Evolutionary conservation across 345 rosid genomes (phyloP), one percentile per base, ranked within the genome.

Genomic region (Euclidium syriacum): DNA sequence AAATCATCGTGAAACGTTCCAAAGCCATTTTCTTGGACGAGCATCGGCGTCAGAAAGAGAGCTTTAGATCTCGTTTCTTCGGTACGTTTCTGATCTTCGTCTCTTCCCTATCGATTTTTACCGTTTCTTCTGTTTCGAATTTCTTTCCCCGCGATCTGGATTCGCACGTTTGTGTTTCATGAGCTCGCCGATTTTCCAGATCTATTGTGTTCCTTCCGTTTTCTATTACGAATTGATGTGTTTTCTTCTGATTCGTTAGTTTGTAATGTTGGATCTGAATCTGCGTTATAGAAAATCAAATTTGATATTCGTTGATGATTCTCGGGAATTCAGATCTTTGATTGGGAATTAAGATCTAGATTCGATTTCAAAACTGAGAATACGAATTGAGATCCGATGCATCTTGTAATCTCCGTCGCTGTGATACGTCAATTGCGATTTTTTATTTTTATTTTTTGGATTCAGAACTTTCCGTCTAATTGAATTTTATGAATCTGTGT

Each of bases 221-320:
- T 41, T 26, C 2, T 6, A 2, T 8, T 0, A 14, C 15, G 46
- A 10, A 16, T 47, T 16, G 39, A 19, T 22, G 4, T 26, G 48
- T n/a, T 66, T 35, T 39, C 32, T 7, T 49, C 43, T 38, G 66
- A 48, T 57, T 67, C n/a, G 41, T 3, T 57, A 27, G 50, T 26
- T 68, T 18, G 11, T 52, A n/a, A 42, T n/a, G 19, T 18, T 43
- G 67, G 73, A 68, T 68, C 67, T 68, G 55, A 22, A 49, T 15
- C 48, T 44, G 11, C 7, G 27, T 26, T 3, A n/a, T 26, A 5
- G 42, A 6, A 11, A 17, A 16, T 16, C 16, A 20, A 57, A 43
- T 5, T n/a, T 56, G 55, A 18, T 26, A 1, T 25, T 49, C 10
- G 47, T 14, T 18, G 38, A 23, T 5, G 68, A 41, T 40, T 64